phyloP scores from a whole-genome alignment of 2,329 filamentous ascomycete species.

The Colletotrichum orchidophilum region DNA sequence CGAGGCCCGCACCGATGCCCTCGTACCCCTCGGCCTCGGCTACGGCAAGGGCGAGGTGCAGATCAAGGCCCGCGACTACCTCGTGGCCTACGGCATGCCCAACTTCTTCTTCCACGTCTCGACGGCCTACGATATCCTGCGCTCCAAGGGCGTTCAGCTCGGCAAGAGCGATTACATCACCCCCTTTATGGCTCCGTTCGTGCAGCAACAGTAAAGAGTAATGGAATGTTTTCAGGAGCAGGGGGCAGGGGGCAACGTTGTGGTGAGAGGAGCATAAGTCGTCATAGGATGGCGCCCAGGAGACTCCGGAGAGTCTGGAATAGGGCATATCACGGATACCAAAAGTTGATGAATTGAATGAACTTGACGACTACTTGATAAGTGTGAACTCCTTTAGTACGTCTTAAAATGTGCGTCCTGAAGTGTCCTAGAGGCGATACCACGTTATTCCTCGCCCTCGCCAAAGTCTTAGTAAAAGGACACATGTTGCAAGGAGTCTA shows the following conservation, averaged over 20 bases:
- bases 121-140: constrained; percentile 65
- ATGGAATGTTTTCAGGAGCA: no score
- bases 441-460: no score
- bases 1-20: constrained; percentile 37
- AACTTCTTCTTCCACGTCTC: constrained; percentile 70
- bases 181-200: constrained; percentile 26
- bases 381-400: no score
- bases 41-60: constrained; percentile 39
- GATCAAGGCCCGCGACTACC: constrained; percentile 49
- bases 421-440: no score
- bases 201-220: constrained; percentile 9
- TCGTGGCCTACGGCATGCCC: constrained; percentile 56
- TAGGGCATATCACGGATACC: neutral
- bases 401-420: no score
- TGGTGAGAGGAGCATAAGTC: constrained; percentile 11
- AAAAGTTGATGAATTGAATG: constrained; percentile 1
- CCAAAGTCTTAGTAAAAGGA: no score
- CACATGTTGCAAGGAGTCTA: no score
- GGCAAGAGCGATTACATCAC: constrained; percentile 64
- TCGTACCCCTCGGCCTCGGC: constrained; percentile 37
- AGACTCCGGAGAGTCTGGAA: neutral
- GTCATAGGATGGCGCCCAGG: constrained; percentile 17
- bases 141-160: constrained; percentile 65
- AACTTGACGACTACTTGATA: neutral
- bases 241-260: no score